phyloP scores from a whole-genome alignment of 352 stramenopile genomes.

The Pythium grandisporangium region DNA sequence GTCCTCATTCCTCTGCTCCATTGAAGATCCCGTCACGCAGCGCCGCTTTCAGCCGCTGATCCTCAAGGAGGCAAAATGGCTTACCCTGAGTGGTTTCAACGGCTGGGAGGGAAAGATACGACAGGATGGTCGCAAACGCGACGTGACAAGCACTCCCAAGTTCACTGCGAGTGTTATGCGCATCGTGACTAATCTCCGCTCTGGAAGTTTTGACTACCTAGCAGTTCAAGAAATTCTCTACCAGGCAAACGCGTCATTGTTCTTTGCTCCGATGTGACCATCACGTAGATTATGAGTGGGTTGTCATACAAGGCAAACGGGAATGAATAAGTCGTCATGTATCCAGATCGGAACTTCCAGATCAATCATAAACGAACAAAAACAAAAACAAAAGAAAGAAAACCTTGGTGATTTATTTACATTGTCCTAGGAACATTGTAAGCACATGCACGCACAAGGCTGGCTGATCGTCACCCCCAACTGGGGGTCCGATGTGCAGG shows the following conservation, averaged over 20 bases:
- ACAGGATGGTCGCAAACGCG: slow-evolving; percentile 34
- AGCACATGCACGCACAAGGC: too few relatives aligned
- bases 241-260: slow-evolving; percentile 57
- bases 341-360: too few relatives aligned
- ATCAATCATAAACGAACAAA: too few relatives aligned
- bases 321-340: too few relatives aligned
- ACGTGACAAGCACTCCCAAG: slow-evolving; percentile 29
- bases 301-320: too few relatives aligned
- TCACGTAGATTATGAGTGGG: too few relatives aligned
- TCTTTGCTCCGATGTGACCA: slow-evolving; percentile 39
- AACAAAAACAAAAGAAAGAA: too few relatives aligned
- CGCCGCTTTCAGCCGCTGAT: slow-evolving; percentile 41
- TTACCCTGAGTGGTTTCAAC: slow-evolving; percentile 52
- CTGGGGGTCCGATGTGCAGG: too few relatives aligned
- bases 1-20: slow-evolving; percentile 33
- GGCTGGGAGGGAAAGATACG: slow-evolving; percentile 60
- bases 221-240: slow-evolving; percentile 59
- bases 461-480: too few relatives aligned
- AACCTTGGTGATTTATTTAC: too few relatives aligned
- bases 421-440: too few relatives aligned
- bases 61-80: slow-evolving; percentile 52
- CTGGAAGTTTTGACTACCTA: slow-evolving; percentile 59
- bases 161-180: slow-evolving; percentile 49
- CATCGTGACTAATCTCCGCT: slow-evolving; percentile 46
- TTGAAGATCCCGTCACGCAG: slow-evolving; percentile 38